Conservation (phyloP, 2,329 filamentous ascomycete species). For the Zymoseptoria ardabiliae region DNA sequence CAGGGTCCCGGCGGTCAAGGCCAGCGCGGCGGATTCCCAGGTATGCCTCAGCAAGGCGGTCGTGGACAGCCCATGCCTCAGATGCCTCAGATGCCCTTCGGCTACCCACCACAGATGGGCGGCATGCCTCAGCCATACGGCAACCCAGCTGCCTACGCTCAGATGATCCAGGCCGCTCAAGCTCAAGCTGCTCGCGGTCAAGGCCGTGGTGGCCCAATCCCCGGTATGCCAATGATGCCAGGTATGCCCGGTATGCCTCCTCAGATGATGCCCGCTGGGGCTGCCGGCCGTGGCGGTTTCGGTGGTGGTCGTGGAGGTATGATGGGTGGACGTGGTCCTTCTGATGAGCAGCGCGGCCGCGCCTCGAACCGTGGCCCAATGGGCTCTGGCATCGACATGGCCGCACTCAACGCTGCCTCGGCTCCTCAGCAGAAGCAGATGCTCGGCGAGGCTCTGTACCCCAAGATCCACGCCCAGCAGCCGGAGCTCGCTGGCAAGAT, state of each 20-base stretch:
- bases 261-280: conserved; percentile 51
- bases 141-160: conserved; percentile 57
- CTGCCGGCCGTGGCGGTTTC: conserved; percentile 33
- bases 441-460: conserved; percentile 94
- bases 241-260: conserved; percentile 44
- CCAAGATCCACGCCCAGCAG: conserved; percentile 94
- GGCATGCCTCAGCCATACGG: conserved; percentile 71
- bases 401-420: conserved; percentile 46
- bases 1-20: conserved; percentile 62
- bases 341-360: conserved; percentile 33
- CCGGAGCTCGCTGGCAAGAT: conserved; percentile 97
- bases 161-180: conserved; percentile 63
- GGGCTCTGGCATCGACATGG: conserved; percentile 41
- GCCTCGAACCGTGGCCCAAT: conserved; percentile 30
- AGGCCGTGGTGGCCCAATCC: conserved; percentile 59
- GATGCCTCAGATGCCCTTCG: conserved; percentile 81
- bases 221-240: conserved; percentile 63
- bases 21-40: conserved; percentile 78
- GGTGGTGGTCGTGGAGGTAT: conserved; percentile 23
- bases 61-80: conserved; percentile 82
- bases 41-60: conserved; percentile 75
- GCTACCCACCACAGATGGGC: conserved; percentile 59
- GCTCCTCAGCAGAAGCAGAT: conserved; percentile 94
- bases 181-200: conserved; percentile 67
- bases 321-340: conserved; percentile 31